Evolutionary conservation across 176 grass and related monocot species (phyloP).

Genomic region (Pontederia paniculata): DNA sequence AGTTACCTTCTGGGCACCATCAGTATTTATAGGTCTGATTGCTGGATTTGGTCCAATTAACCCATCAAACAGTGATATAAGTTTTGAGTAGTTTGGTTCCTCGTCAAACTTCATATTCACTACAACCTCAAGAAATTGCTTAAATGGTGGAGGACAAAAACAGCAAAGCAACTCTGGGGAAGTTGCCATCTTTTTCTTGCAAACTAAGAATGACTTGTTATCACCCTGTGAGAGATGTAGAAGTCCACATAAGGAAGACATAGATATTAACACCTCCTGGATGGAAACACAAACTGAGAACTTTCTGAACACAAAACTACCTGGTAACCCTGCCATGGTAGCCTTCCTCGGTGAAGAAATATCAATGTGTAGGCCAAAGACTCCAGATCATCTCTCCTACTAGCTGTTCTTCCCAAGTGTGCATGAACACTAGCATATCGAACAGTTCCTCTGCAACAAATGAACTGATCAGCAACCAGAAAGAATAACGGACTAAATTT

Average conservation of each 20-base stretch:
- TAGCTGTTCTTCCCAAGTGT: slow-evolving; percentile 86
- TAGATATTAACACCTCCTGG: background rate
- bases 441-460: slow-evolving; percentile 55
- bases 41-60: slow-evolving; percentile 73
- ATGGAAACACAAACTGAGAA: background rate
- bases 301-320: slow-evolving; percentile 20
- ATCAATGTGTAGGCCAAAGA: slow-evolving; percentile 79
- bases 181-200: slow-evolving; percentile 86
- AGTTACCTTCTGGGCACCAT: slow-evolving; percentile 68
- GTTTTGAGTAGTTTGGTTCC: slow-evolving; percentile 75
- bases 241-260: background rate
- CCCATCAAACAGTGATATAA: slow-evolving; percentile 75
- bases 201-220: slow-evolving; percentile 85
- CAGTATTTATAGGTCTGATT: slow-evolving; percentile 62
- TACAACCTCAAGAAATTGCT: slow-evolving; percentile 55
- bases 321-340: slow-evolving; percentile 91
- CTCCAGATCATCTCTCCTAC: slow-evolving; percentile 84
- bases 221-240: slow-evolving; percentile 38
- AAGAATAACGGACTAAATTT: background rate
- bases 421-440: slow-evolving; percentile 83
- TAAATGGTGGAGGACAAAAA: slow-evolving; percentile 68
- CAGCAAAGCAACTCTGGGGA: slow-evolving; percentile 58
- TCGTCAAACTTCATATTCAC: slow-evolving; percentile 97
- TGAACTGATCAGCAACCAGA: background rate
- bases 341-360: slow-evolving; percentile 77